A percentile compares a stretch with the other conserved stretches of the same genome.
phyloP scores from a whole-genome alignment of 768 basidiomycete species.

The Boletus reticulatus region DNA sequence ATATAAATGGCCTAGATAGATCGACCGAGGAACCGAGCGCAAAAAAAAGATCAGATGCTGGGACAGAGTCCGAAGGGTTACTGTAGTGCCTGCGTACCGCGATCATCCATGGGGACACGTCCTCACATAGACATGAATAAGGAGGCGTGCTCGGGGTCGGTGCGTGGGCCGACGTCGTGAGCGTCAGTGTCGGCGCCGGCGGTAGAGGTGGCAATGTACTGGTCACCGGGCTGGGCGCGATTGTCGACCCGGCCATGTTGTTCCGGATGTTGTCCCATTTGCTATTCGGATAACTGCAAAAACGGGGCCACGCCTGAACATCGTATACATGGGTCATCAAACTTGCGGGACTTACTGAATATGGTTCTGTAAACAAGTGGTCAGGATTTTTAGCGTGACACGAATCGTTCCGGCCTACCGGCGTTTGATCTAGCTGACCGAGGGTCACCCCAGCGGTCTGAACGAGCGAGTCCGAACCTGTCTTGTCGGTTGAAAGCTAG shows the following conservation, averaged over 20 bases:
- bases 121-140: constrained; percentile 37
- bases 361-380: constrained; percentile 45
- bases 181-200: neutral
- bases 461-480: constrained; percentile 58
- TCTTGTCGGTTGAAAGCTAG: constrained; percentile 58
- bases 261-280: constrained; percentile 69
- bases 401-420: constrained; percentile 18
- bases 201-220: neutral
- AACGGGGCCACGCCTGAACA: neutral
- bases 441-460: constrained; percentile 44
- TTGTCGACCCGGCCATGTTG: constrained; percentile 48
- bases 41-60: too few relatives aligned
- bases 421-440: constrained; percentile 56
- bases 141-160: neutral
- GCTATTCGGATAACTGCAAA: constrained; percentile 57
- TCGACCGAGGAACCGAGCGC: neutral
- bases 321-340: neutral
- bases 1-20: constrained; percentile 27
- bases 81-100: constrained; percentile 14
- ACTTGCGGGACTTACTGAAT: constrained; percentile 40
- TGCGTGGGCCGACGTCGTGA: neutral
- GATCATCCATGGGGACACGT: constrained; percentile 42
- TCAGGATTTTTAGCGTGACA: neutral
- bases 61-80: too few relatives aligned
- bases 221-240: constrained; percentile 21